Evolutionary conservation across 768 basidiomycete genomes (phyloP).

Genomic region (Daedalea quercina): DNA sequence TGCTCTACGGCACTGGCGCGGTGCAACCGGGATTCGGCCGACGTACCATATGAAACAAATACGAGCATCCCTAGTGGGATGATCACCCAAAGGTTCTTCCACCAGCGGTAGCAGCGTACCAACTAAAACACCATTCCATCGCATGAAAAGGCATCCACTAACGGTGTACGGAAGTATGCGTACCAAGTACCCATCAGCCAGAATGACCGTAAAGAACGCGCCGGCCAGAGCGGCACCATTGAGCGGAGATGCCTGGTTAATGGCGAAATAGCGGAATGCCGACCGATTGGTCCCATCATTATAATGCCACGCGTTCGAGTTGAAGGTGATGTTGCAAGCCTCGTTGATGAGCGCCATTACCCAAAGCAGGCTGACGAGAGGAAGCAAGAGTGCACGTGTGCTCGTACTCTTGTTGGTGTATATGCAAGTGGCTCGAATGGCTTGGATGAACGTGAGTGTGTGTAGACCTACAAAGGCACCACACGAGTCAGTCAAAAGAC

Average conservation of each 20-base stretch:
- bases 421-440: background rate
- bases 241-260: background rate
- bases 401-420: background rate
- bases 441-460: background rate
- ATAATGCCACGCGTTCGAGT: conserved; percentile 2
- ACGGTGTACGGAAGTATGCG: background rate
- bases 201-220: background rate
- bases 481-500: background rate
- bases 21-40: background rate
- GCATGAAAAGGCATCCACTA: background rate
- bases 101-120: conserved; percentile 1
- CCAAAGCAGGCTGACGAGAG: conserved; percentile 1
- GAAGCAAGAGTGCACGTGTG: background rate
- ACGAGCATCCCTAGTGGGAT: background rate
- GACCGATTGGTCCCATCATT: background rate
- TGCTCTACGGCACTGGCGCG: background rate
- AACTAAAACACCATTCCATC: no score
- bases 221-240: background rate
- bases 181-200: conserved; percentile 1
- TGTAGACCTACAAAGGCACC: background rate
- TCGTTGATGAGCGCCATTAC: conserved; percentile 1
- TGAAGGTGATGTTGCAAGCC: conserved; percentile 2
- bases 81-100: background rate
- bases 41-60: background rate
- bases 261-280: background rate